phyloP scores from a whole-genome alignment of 768 basidiomycete genomes.

The Bullera alba region DNA sequence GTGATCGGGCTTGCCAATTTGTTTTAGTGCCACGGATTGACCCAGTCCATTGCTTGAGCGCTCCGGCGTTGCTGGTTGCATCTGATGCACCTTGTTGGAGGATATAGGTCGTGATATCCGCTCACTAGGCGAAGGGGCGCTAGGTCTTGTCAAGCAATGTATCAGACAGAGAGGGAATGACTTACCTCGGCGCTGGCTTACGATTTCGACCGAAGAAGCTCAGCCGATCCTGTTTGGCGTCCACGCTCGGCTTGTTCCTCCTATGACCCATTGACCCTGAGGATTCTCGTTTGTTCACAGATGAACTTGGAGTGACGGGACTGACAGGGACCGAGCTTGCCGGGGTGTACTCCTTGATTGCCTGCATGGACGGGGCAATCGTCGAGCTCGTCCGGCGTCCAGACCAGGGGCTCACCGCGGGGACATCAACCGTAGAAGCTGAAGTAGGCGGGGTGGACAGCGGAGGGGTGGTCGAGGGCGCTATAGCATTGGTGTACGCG shows the following conservation, averaged over 20 bases:
- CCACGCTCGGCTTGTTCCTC: conserved; percentile 40
- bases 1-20: conserved; percentile 85
- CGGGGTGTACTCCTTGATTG: conserved; percentile 25
- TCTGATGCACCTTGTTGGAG: conserved; percentile 21
- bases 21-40: conserved; percentile 64
- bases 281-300: conserved; percentile 33
- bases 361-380: conserved; percentile 16
- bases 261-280: conserved; percentile 42
- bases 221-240: conserved; percentile 47
- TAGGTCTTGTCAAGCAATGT: neutral
- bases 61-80: conserved; percentile 31
- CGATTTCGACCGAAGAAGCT: conserved; percentile 76
- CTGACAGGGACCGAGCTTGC: conserved; percentile 33
- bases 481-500: no score
- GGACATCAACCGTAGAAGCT: conserved; percentile 9
- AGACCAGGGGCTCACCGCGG: conserved; percentile 17
- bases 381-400: conserved; percentile 23
- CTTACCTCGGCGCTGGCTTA: conserved; percentile 70
- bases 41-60: conserved; percentile 7
- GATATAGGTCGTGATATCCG: conserved; percentile 11
- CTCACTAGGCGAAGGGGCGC: conserved; percentile 7
- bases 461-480: conserved; percentile 19
- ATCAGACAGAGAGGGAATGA: conserved; percentile 14
- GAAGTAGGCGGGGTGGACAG: conserved; percentile 12
- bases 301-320: conserved; percentile 33